Evolutionary conservation across 2,329 filamentous ascomycete genomes (phyloP).

Genomic region (Daldinia sp.): DNA sequence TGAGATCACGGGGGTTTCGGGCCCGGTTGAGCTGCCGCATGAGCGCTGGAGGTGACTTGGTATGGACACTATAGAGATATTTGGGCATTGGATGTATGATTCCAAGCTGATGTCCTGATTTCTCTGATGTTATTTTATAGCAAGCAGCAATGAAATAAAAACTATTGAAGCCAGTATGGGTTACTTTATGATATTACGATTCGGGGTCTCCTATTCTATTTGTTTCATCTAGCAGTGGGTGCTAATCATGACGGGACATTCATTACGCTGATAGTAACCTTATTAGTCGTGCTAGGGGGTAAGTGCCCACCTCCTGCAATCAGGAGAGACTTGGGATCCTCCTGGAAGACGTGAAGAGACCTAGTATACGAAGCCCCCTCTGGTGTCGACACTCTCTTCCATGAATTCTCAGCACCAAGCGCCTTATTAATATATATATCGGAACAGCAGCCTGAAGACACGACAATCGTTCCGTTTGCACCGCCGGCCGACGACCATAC

Average conservation of each 20-base stretch:
- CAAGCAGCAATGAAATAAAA: too few species aligned
- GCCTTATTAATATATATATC: conserved; percentile 45
- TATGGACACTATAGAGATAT: too few species aligned
- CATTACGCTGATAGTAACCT: conserved; percentile 45
- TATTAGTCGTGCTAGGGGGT: conserved; percentile 53
- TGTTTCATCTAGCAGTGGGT: too few species aligned
- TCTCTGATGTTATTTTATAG: too few species aligned
- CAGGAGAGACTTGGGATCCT: conserved; percentile 41
- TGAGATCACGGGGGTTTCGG: not conserved
- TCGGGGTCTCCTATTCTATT: too few species aligned
- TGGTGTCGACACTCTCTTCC: conserved; percentile 41
- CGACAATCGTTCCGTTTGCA: conserved; percentile 46
- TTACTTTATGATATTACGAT: too few species aligned
- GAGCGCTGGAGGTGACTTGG: not conserved
- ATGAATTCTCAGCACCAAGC: conserved; percentile 44
- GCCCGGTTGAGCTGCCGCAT: not conserved
- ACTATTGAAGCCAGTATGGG: too few species aligned
- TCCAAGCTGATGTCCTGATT: too few species aligned
- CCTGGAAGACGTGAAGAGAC: conserved; percentile 40
- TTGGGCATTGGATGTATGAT: too few species aligned
- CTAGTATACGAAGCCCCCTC: conserved; percentile 43
- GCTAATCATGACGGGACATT: conserved; percentile 11
- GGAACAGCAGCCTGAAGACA: conserved; percentile 45
- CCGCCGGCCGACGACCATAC: conserved; percentile 48
- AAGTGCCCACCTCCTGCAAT: conserved; percentile 51